Percentiles rank a stretch among this genome's conserved stretches.
phyloP scores from a whole-genome alignment of 768 basidiomycete genomes.

The Boletus subparvulus region DNA sequence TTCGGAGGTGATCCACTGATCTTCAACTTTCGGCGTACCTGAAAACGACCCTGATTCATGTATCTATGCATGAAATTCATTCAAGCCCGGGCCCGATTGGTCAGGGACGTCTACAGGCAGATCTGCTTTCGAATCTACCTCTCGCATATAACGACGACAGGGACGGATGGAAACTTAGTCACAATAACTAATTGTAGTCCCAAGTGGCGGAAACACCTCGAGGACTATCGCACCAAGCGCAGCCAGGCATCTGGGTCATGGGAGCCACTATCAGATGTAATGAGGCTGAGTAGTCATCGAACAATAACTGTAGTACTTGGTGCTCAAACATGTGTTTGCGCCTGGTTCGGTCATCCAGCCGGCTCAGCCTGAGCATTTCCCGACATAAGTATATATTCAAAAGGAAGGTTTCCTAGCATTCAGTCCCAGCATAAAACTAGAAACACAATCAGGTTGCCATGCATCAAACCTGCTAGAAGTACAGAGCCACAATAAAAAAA shows the following conservation, averaged over 20 bases:
- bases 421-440: not conserved
- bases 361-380: not conserved
- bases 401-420: not conserved
- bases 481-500: slow-evolving; percentile 15
- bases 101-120: slow-evolving; percentile 19
- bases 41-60: slow-evolving; percentile 30
- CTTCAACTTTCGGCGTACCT: slow-evolving; percentile 15
- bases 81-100: slow-evolving; percentile 15
- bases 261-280: not conserved
- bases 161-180: slow-evolving; percentile 21
- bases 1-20: slow-evolving; percentile 14
- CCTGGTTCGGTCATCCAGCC: not conserved
- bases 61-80: slow-evolving; percentile 19
- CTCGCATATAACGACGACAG: slow-evolving; percentile 20
- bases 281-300: not conserved
- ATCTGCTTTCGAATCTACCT: slow-evolving; percentile 22
- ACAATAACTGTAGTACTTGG: not conserved
- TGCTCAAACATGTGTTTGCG: slow-evolving; percentile 2
- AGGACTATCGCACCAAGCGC: slow-evolving; percentile 3
- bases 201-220: slow-evolving; percentile 25
- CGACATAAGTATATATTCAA: slow-evolving; percentile 9
- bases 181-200: slow-evolving; percentile 10
- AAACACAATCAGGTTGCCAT: slow-evolving; percentile 6
- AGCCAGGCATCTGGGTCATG: not conserved
- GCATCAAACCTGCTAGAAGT: slow-evolving; percentile 14